Conservation (phyloP, 2,329 filamentous ascomycete genomes). For the Mariannaea sp. region DNA sequence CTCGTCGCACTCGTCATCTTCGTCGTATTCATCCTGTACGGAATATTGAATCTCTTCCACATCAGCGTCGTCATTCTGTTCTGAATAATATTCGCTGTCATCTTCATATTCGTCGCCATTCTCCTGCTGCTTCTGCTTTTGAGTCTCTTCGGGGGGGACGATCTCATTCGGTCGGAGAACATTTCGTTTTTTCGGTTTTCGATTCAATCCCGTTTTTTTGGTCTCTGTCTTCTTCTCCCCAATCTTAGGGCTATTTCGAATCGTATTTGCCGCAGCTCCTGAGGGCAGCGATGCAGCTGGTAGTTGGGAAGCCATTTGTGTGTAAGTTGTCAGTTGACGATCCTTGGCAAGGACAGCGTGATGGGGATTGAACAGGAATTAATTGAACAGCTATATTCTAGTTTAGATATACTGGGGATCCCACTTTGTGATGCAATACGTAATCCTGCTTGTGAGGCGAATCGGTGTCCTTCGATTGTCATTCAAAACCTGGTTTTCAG, state of each 20-base stretch:
- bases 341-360: not conserved
- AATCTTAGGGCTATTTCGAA: not conserved
- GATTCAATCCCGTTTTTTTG: not conserved
- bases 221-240: not conserved
- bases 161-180: conserved; percentile 12
- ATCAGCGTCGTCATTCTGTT: conserved; percentile 14
- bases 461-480: conserved; percentile 30
- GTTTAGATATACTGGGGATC: too few species aligned
- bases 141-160: conserved; percentile 10
- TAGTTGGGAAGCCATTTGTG: conserved; percentile 5
- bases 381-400: too few species aligned
- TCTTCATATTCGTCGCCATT: conserved; percentile 2
- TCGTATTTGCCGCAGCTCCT: not conserved
- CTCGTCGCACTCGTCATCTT: too few species aligned
- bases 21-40: conserved; percentile 2
- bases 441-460: conserved; percentile 25
- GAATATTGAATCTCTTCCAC: conserved; percentile 1
- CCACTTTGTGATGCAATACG: too few species aligned
- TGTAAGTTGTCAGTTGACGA: not conserved
- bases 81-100: conserved; percentile 11
- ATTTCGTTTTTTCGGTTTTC: not conserved
- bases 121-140: conserved; percentile 2
- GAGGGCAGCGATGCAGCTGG: not conserved
- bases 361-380: too few species aligned
- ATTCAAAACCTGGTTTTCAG: conserved; percentile 30